These are phyloP conservation scores for Kodamaea ohmeri DNA, from an alignment of 1,139 yeast genomes.

Conservation along the genomic window DNA sequence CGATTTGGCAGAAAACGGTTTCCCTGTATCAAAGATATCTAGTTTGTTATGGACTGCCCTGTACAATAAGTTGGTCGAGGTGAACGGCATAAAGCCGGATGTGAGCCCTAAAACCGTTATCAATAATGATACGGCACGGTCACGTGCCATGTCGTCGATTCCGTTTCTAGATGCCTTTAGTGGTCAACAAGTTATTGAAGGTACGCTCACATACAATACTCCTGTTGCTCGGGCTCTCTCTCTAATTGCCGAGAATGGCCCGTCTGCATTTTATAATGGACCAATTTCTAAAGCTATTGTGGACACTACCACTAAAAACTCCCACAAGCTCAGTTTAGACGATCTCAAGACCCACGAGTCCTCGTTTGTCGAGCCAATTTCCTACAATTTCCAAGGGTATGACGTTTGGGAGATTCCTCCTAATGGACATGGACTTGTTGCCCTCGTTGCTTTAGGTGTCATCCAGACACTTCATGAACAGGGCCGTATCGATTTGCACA, in stretches of 20 bases:
- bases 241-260: conserved; percentile 55
- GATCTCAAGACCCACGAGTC: conserved; percentile 60
- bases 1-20: conserved; percentile 66
- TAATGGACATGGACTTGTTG: conserved; percentile 77
- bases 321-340: conserved; percentile 54
- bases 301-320: conserved; percentile 46
- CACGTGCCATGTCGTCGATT: no score
- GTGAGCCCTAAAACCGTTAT: no score
- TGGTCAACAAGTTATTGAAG: conserved; percentile 46
- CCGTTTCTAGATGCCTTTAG: conserved; percentile 17
- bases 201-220: conserved; percentile 56
- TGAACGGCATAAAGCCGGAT: not conserved
- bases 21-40: conserved; percentile 59
- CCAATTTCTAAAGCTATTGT: conserved; percentile 64
- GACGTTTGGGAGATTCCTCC: conserved; percentile 78
- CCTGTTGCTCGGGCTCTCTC: conserved; percentile 55
- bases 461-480: conserved; percentile 52
- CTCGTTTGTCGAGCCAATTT: conserved; percentile 60
- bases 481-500: conserved; percentile 44
- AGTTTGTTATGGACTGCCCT: conserved; percentile 51
- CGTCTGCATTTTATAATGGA: conserved; percentile 67
- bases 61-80: conserved; percentile 29
- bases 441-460: conserved; percentile 64
- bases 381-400: conserved; percentile 42
- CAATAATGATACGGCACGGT: no score